Percentiles rank a stretch among this genome's conserved stretches.
phyloP scores from a whole-genome alignment of 2,329 filamentous ascomycete species.

The Cladosporium halotolerans region DNA sequence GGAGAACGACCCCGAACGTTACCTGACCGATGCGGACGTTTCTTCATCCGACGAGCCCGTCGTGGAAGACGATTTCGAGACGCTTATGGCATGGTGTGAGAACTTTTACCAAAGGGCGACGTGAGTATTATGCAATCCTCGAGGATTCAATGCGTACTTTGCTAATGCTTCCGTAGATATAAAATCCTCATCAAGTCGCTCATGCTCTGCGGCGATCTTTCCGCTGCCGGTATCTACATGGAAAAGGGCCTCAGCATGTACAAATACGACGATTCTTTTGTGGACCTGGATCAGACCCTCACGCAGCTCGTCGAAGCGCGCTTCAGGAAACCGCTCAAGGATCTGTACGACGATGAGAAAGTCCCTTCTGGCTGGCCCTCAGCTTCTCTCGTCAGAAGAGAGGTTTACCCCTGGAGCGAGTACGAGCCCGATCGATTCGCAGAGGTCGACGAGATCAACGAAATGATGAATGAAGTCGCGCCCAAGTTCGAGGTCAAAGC shows the following conservation, averaged over 20 bases:
- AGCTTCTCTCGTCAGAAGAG: conserved; percentile 60
- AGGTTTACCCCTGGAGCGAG: conserved; percentile 59
- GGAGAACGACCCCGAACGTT: conserved; percentile 5
- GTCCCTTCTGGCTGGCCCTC: conserved; percentile 54
- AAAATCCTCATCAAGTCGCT: conserved; percentile 4
- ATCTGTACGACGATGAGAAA: conserved; percentile 9
- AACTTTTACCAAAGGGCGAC: conserved; percentile 9
- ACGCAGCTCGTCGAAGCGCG: background rate
- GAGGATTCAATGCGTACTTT: background rate
- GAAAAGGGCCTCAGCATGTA: conserved; percentile 6
- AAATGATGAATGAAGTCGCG: conserved; percentile 60
- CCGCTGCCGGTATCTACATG: conserved; percentile 10
- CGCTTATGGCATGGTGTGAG: conserved; percentile 8
- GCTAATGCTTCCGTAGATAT: background rate
- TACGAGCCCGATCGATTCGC: conserved; percentile 55
- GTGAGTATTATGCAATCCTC: background rate
- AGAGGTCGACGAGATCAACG: conserved; percentile 62
- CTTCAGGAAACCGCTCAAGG: conserved; percentile 1
- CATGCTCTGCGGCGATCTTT: conserved; percentile 10
- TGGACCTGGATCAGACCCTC: conserved; percentile 3
- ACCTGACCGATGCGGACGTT: conserved; percentile 6
- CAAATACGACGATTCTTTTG: conserved; percentile 8
- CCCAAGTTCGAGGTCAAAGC: conserved; percentile 76
- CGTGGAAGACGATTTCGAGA: conserved; percentile 6
- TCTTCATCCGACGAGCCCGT: conserved; percentile 1